Evolutionary conservation across 305 asterid genomes (phyloP).

Genomic region (Coffea humblotiana): DNA sequence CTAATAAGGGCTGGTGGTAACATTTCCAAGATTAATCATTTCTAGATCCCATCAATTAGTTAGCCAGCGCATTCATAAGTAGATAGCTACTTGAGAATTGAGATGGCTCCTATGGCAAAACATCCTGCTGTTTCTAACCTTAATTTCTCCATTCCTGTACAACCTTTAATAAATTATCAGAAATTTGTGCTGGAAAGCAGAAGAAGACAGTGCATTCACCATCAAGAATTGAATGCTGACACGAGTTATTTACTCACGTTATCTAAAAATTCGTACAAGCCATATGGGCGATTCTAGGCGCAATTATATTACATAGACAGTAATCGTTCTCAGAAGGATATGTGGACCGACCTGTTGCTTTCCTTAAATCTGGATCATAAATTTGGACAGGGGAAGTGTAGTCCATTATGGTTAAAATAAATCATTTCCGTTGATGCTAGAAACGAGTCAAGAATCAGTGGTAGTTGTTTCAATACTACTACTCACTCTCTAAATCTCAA

Average conservation of each 20-base stretch:
- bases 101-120: neutral
- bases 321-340: neutral
- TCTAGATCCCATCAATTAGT: neutral
- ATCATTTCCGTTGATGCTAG: neutral
- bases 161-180: neutral
- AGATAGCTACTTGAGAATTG: neutral
- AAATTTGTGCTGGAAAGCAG: neutral
- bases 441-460: neutral
- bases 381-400: neutral
- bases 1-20: no score
- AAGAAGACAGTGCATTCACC: neutral
- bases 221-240: neutral
- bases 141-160: neutral
- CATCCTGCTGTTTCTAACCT: neutral
- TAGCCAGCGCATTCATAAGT: neutral
- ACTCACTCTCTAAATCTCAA: neutral
- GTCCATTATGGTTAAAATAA: neutral
- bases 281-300: neutral
- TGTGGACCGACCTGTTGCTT: conserved; percentile 16
- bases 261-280: neutral
- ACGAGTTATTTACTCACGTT: neutral
- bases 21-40: neutral
- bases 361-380: neutral
- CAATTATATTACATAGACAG: neutral
- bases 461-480: neutral